A percentile compares a stretch with the other conserved stretches of the same genome.
phyloP scores from a whole-genome alignment of 352 stramenopile species.

The Phytopythium aichiense region DNA sequence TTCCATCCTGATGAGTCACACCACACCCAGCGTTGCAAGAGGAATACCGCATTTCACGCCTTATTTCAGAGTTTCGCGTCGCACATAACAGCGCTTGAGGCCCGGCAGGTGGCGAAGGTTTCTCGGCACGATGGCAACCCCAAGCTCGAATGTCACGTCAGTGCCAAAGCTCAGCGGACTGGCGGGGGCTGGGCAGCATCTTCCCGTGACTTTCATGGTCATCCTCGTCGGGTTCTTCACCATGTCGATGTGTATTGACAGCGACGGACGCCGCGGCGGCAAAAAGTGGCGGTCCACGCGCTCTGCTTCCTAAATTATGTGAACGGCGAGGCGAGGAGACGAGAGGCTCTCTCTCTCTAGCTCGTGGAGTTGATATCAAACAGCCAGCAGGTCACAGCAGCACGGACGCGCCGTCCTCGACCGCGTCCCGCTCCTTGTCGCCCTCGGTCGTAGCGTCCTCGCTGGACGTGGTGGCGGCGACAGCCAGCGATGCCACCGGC shows the following conservation, averaged over 20 bases:
- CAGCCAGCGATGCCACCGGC: not conserved
- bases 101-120: no score
- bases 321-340: not conserved
- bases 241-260: not conserved
- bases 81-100: no score
- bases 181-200: no score
- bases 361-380: slow-evolving; percentile 1
- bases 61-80: no score
- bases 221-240: no score
- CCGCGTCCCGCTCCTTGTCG: not conserved
- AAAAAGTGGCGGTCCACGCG: not conserved
- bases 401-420: slow-evolving; percentile 2
- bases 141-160: no score
- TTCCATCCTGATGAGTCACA: no score
- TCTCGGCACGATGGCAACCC: no score
- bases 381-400: slow-evolving; percentile 6
- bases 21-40: no score
- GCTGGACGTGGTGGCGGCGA: not conserved
- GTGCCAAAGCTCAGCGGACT: no score
- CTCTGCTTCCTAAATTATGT: slow-evolving; percentile 5
- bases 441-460: not conserved
- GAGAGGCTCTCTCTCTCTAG: not conserved
- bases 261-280: not conserved
- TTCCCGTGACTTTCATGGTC: no score
- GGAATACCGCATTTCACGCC: no score